Base-by-base conservation (phyloP, 83 land plant species). In the Thuja plicata region DNA sequence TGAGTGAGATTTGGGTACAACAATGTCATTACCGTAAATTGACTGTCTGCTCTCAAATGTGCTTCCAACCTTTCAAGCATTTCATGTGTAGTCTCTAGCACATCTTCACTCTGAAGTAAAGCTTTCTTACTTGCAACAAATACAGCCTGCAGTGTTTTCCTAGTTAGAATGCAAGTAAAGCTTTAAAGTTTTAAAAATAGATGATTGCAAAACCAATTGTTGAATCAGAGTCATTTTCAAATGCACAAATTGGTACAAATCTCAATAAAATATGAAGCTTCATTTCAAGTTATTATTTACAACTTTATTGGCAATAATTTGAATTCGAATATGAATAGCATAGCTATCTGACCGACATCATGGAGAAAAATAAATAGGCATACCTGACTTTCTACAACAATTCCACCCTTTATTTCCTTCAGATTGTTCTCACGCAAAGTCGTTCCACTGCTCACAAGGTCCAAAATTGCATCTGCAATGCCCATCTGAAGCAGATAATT, bases 401-500 rank as follows among this genome's bases (percentile, higher is more conserved):
- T 89, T 87, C 97, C 99, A 89, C 95, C 99, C 87, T 92, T 93
- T 88, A 98, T 93, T 94, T 97, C 99, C 96, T 97, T 98, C 89
- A 98, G 89, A 86, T 98, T 97, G 87, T 98, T 98, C 85, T 97
- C 99, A 48, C 96, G 91, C 46, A 98, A 93, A 32, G 99, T 98
- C 60, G 99, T 98, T 86, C 99, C 99, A 89, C 99, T 98, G 92
- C 99, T 97, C 90, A 98, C 99, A 93, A 98, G 96, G 89, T 98
- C 99, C 88, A 98, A 54, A 80, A 98, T 98, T 60, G 96, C 97
- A 97, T 98, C 99, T 38, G 97, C 99, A 73, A 95, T 98, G 66
- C 99, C 99, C 99, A 98, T 98, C 99, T 86, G 54, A 12, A 71
- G 45, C 57, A 70, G 40, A 38, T 7, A 37, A 87, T 38, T 32